Base-by-base conservation (phyloP, 805 yeast species). In the Kuraishia molischiana region DNA sequence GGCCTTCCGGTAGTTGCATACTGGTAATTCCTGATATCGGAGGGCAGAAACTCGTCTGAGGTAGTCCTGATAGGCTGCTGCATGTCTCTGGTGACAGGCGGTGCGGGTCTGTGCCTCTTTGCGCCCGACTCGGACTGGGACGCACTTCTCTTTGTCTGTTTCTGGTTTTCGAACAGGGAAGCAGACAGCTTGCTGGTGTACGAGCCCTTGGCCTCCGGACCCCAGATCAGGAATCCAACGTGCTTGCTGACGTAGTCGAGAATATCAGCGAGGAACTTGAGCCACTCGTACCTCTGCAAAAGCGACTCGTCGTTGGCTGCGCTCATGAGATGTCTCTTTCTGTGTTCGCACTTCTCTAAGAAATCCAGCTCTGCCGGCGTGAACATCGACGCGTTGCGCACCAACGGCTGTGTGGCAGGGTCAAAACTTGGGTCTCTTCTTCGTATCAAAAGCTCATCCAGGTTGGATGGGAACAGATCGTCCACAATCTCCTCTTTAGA, bases 281-380 rank as follows among this genome's bases (percentile, higher is more conserved):
- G 69, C 96, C 97, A 90, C 47, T 80, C 89, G 57, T 86, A 90
- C 44, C 75, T 79, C 45, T 77, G 79, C 46, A 78, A 65, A 34
- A 90, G 64, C 17, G 66, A 69, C 19, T 69, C 68, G 26, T 69
- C 72, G 24, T 67, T 61, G 3, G 64, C 54, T 40, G 63, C 64
- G 30, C 62, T 66, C 43, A 70, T 49, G 29, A 90, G 61, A 31
- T 72, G 71, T 20, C 76, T 80, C 44, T 79, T 77, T 36, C 98
- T 69, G 4, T 80, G 67, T 37, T 69, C 68, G 56, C 96, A 85
- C 39, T 92, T 68, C 17, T 69, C 72, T 3, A 86, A 63, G 50
- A 92, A 90, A 46, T 86, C 96, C 5, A 64, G 48, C 51, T 92
- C 97, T 2, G 83, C 73, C 1, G 95, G 86, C 0, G 87, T 73